Base-by-base conservation (phyloP, 345 rosid genomes). In the Mercurialis annua region DNA sequence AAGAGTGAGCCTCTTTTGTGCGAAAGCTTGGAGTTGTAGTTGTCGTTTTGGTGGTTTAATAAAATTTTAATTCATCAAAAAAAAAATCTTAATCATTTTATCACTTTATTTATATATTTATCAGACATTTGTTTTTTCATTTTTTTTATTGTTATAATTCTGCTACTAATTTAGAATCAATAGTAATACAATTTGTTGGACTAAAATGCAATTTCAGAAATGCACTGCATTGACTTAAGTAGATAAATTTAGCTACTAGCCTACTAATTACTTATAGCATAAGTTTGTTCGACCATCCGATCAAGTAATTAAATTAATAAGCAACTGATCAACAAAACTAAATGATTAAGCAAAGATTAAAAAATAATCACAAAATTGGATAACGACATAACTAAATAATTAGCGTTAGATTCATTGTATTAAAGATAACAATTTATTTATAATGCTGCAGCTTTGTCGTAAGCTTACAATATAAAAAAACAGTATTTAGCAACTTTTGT, bases 351-450 rank as follows among this genome's bases (percentile, higher is more conserved):
- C 56, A 33, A 71, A 31, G 2, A 71, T 68, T 42, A 34, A 60
- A 24, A 6, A 76, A 68, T 50, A 66, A 62, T 64, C 14, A 40
- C 46, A 34, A 60, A 36, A 11, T 10, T 50, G 8, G 1, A 14
- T 24, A 33, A 34, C 2, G 12, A 18, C 29, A 23, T 26, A 26
- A 18, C 34, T 64, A 66, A 29, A 69, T 36, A 57, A 48, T 66
- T 48, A 57, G 29, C 43, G 65, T 55, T 76, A 49, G 81, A 78
- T 83, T 44, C 90, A 80, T 68, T 83, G 87, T 47, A 81, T 65
- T 33, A 4, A n/a, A 42, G 47, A 67, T 36, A 47, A 27, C 43
- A 34, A 44, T 52, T 30, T n/a, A 9, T 67, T 66, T 68, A 40
- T 56, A 71, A 69, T 71, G 33, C 8, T 66, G 66, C 71, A 56